phyloP scores from a whole-genome alignment of 345 rosid genomes.

The Salix exigua region DNA sequence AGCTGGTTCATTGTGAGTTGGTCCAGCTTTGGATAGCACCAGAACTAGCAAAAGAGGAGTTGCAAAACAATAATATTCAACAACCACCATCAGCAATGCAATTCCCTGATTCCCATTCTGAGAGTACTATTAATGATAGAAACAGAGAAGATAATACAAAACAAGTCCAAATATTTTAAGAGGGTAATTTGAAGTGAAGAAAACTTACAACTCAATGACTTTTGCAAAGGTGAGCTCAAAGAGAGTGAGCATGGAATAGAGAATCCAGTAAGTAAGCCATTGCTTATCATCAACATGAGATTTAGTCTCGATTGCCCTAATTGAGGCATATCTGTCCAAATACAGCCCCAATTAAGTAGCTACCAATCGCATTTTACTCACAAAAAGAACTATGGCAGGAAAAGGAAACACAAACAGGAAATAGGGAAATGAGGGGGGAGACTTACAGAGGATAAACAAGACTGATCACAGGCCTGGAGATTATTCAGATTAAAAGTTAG shows the following conservation, averaged over 20 bases:
- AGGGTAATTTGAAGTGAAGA: background rate
- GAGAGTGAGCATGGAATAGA: slow-evolving; percentile 81
- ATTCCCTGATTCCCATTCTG: background rate
- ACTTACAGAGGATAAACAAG: slow-evolving; percentile 95
- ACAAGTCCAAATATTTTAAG: too few species aligned
- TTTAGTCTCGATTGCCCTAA: slow-evolving; percentile 81
- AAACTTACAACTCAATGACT: slow-evolving; percentile 75
- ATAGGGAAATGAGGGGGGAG: background rate
- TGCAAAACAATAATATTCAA: background rate
- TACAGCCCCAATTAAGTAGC: slow-evolving; percentile 6
- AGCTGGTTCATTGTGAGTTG: background rate
- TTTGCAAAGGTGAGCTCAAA: slow-evolving; percentile 87
- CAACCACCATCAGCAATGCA: background rate
- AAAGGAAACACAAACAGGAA: background rate
- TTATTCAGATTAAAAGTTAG: slow-evolving; percentile 8
- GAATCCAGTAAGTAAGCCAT: slow-evolving; percentile 96
- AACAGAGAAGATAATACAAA: background rate
- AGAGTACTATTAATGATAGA: background rate
- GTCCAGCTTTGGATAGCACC: background rate
- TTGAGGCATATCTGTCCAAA: slow-evolving; percentile 66
- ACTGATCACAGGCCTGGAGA: slow-evolving; percentile 86
- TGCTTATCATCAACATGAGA: slow-evolving; percentile 82
- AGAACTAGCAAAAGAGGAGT: background rate
- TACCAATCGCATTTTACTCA: slow-evolving; percentile 13
- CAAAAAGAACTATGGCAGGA: background rate